Evolutionary conservation across 139 green algal genomes (phyloP), one percentile per base, ranked within the genome.

Genomic region (Diplosphaera chodatii): DNA sequence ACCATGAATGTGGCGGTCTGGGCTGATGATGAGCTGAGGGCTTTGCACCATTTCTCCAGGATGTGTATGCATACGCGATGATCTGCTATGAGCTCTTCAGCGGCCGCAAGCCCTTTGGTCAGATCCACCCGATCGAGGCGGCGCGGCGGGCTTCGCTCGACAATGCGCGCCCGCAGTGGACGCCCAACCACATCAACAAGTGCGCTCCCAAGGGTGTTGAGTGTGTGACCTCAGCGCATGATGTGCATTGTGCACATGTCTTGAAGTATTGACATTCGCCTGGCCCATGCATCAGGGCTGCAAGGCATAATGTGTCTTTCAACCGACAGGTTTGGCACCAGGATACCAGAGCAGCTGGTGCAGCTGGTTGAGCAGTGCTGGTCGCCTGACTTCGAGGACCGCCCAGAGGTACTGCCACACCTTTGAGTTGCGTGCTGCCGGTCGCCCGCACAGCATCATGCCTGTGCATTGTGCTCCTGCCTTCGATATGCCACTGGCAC

Each of bases 61-160:
- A 59, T 59, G 48, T 59, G 48, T 59, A 59, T 18, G 48, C 48
- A 20, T 76, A 70, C 40, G 28, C 63, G 0, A 78, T 78, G 73
- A 78, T 78, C 55, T 55, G 25, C 27, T 78, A 66, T 55, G 66
- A 78, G 55, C 73, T 78, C 25, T 69, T 78, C 55, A 59, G 66
- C 31, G 73, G 73, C 10, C 32, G 23, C 5, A 40, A 34, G 31
- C 73, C 73, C 8, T 73, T 70, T 34, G 28, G 25, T 0, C 25
- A 70, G 31, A 20, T 73, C n/a, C 73, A 73, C 34, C 65, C 73
- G 3, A 37, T 72, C 4, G 32, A 72, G 16, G 73, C 73, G 33
- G 73, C 73, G 13, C 33, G 40, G 34, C n/a, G 32, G 28, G 73
- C 73, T 31, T 67, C 66, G 10, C 28, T 73, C 2, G 32, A 78